Conservation (phyloP, 163 green algal genomes). For the Scenedesmus sp. region DNA sequence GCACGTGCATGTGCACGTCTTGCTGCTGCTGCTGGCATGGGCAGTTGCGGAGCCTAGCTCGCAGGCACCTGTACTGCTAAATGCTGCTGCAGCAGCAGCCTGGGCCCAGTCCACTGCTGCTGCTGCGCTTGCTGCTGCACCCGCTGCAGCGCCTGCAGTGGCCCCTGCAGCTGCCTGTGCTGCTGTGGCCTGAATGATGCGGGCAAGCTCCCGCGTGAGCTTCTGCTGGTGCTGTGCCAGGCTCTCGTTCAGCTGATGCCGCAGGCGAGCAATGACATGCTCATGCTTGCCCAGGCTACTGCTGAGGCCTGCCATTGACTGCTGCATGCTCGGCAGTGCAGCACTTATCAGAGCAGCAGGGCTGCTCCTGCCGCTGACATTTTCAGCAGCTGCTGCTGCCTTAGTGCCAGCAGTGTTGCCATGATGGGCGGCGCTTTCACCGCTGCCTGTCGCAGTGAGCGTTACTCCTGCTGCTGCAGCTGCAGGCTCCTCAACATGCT, state of each 20-base stretch:
- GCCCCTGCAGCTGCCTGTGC: conserved; percentile 1
- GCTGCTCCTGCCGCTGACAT: background rate
- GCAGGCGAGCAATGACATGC: background rate
- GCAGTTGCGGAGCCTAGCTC: background rate
- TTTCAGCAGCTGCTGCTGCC: background rate
- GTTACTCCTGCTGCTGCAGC: background rate
- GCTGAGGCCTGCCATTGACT: background rate
- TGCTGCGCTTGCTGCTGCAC: conserved; percentile 6
- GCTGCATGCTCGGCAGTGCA: background rate
- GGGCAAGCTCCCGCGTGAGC: conserved; percentile 11
- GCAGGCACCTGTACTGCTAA: background rate
- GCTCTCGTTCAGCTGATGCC: conserved; percentile 34
- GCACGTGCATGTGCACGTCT: background rate
- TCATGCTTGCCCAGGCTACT: conserved; percentile 25
- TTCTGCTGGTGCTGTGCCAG: conserved; percentile 29
- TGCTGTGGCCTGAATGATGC: conserved; percentile 20
- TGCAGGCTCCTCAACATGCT: background rate
- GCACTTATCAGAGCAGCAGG: background rate
- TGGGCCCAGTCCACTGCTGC: background rate
- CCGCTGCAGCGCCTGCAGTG: background rate
- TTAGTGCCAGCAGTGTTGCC: background rate
- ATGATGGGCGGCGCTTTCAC: no score
- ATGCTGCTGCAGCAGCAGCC: background rate
- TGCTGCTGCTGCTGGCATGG: background rate
- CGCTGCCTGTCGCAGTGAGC: background rate